Percentiles rank a stretch among this genome's conserved stretches.
Conservation (phyloP, 768 basidiomycete genomes). For the Kwoniella dejecticola region DNA sequence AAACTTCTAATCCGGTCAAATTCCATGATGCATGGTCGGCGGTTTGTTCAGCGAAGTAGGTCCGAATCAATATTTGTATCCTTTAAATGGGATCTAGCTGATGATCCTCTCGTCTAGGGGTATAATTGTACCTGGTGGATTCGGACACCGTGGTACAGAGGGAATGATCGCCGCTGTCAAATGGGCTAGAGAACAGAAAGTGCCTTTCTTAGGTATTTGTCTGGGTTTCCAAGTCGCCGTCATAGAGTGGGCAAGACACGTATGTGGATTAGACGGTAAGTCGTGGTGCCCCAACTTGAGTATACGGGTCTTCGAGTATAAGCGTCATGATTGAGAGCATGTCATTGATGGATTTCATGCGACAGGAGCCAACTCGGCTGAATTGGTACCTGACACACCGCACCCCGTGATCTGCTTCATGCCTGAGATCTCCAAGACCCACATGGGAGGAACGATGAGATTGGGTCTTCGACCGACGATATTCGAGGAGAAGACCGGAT, state of each 20-base stretch:
- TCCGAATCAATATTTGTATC: conserved; percentile 1
- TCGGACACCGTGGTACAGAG: conserved; percentile 88
- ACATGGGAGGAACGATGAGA: conserved; percentile 99
- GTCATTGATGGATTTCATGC: not conserved
- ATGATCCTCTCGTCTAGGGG: conserved; percentile 62
- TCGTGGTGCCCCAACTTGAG: not conserved
- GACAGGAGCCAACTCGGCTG: conserved; percentile 79
- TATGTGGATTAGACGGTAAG: conserved; percentile 70
- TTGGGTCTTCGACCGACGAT: conserved; percentile 96
- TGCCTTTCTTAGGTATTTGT: conserved; percentile 95
- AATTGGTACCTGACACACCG: conserved; percentile 65
- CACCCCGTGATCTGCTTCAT: conserved; percentile 89
- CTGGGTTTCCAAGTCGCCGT: conserved; percentile 97
- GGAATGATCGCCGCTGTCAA: conserved; percentile 99
- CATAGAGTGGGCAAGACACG: conserved; percentile 87
- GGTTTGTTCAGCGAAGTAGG: conserved; percentile 81
- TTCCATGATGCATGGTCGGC: conserved; percentile 96
- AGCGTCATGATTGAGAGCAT: not conserved
- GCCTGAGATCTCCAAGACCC: conserved; percentile 97
- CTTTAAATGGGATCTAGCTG: conserved; percentile 5
- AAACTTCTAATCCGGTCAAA: conserved; percentile 74
- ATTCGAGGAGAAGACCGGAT: conserved; percentile 70
- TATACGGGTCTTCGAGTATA: not conserved
- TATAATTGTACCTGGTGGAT: conserved; percentile 95
- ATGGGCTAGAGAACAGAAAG: conserved; percentile 90